A percentile compares a stretch with the other conserved stretches of the same genome.
phyloP scores from a whole-genome alignment of 2,329 filamentous ascomycete species.

The Chaetomium globosum region DNA sequence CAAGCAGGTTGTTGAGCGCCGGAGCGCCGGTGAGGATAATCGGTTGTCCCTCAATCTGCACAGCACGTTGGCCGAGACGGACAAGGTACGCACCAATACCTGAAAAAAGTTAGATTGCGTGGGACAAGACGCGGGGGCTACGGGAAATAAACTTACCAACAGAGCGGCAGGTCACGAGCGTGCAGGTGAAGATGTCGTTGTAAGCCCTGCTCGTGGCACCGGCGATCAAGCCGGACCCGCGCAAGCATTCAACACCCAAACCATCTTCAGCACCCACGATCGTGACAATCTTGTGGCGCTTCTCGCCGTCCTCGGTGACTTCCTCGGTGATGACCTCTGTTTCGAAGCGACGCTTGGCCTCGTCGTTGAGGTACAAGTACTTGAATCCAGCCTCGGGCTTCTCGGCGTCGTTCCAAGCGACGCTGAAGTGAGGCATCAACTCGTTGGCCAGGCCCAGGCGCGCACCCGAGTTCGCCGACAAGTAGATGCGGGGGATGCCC shows the following conservation, averaged over 20 bases:
- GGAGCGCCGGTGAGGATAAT: slow-evolving; percentile 98
- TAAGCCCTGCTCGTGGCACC: slow-evolving; percentile 96
- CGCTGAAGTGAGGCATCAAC: slow-evolving; percentile 94
- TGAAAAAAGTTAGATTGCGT: slow-evolving; percentile 39
- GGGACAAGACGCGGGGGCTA: not conserved
- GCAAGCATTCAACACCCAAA: slow-evolving; percentile 94
- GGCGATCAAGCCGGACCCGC: slow-evolving; percentile 95
- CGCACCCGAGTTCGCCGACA: slow-evolving; percentile 98
- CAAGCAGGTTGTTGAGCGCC: slow-evolving; percentile 96
- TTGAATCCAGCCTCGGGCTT: slow-evolving; percentile 91
- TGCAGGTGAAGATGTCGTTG: slow-evolving; percentile 98
- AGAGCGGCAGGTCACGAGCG: slow-evolving; percentile 94
- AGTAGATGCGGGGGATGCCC: slow-evolving; percentile 93
- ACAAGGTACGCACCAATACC: slow-evolving; percentile 98
- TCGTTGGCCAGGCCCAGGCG: slow-evolving; percentile 96
- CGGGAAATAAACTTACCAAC: slow-evolving; percentile 65
- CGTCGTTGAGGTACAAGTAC: slow-evolving; percentile 90
- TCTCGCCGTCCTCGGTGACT: slow-evolving; percentile 82
- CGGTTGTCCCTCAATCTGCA: slow-evolving; percentile 97
- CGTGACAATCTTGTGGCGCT: slow-evolving; percentile 89
- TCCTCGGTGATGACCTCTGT: slow-evolving; percentile 87
- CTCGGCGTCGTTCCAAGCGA: slow-evolving; percentile 86
- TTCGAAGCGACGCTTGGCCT: slow-evolving; percentile 83
- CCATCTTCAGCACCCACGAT: slow-evolving; percentile 93
- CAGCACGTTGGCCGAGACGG: slow-evolving; percentile 94